Evolutionary conservation across 179 eudicot species (phyloP).

Genomic region (Silene vulgaris): DNA sequence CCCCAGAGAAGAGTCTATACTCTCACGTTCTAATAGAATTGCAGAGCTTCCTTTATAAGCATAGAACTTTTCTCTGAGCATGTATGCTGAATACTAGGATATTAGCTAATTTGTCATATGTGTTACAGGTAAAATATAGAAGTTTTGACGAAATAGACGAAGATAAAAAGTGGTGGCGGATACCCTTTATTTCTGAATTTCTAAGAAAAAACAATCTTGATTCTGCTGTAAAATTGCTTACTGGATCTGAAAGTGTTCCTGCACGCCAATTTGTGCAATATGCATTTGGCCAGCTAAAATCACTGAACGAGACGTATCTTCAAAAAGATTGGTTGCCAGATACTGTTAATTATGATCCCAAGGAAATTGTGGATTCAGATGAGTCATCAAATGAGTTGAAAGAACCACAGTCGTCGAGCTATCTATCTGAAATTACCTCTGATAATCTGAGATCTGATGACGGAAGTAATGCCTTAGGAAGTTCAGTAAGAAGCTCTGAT

Average conservation of each 20-base stretch:
- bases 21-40: neutral
- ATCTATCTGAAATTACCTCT: slow-evolving; percentile 30
- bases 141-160: slow-evolving; percentile 77
- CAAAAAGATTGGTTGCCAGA: slow-evolving; percentile 42
- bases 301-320: slow-evolving; percentile 62
- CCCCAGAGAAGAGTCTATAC: neutral
- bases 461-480: slow-evolving; percentile 18
- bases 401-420: slow-evolving; percentile 19
- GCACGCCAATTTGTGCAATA: slow-evolving; percentile 84
- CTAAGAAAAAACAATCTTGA: slow-evolving; percentile 58
- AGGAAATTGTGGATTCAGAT: slow-evolving; percentile 21
- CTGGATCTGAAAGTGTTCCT: slow-evolving; percentile 83
- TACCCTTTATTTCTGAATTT: slow-evolving; percentile 79
- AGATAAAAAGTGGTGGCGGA: slow-evolving; percentile 76
- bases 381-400: slow-evolving; percentile 31
- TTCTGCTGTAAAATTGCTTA: slow-evolving; percentile 62
- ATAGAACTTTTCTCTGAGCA: neutral
- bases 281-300: slow-evolving; percentile 76
- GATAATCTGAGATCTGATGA: slow-evolving; percentile 24
- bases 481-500: slow-evolving; percentile 22
- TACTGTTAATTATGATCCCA: slow-evolving; percentile 25
- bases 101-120: slow-evolving; percentile 6
- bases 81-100: neutral
- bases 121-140: slow-evolving; percentile 58
- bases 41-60: neutral